Conservation (phyloP, 305 asterid species). For the Ilex paraguariensis region DNA sequence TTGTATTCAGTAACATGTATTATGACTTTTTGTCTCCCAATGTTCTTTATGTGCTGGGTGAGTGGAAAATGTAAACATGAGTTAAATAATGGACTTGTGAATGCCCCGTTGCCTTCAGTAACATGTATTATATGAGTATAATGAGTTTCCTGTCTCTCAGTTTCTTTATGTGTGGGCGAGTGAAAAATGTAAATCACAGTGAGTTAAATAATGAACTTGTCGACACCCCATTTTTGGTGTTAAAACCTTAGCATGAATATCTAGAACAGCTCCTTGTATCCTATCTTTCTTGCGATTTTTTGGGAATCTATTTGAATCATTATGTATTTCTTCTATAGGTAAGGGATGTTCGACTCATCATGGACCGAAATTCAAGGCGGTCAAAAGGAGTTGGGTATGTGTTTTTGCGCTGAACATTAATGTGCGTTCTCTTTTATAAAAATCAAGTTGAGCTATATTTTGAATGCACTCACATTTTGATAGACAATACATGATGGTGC, state of each 20-base stretch:
- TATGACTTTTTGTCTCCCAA: neutral
- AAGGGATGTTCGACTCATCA: slow-evolving; percentile 89
- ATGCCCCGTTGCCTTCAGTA: slow-evolving; percentile 1
- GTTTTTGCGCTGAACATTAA: slow-evolving; percentile 2
- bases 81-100: slow-evolving; percentile 12
- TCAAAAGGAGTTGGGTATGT: slow-evolving; percentile 99
- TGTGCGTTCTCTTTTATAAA: neutral
- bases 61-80: neutral
- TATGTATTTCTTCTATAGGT: slow-evolving; percentile 43
- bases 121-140: neutral
- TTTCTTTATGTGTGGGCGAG: neutral
- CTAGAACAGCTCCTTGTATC: neutral
- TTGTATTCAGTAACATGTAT: slow-evolving; percentile 3
- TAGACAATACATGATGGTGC: neutral
- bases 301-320: slow-evolving; percentile 2
- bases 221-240: slow-evolving; percentile 16
- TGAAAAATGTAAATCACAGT: neutral
- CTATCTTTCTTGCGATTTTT: neutral
- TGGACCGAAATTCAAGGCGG: slow-evolving; percentile 96
- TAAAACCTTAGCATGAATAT: slow-evolving; percentile 15
- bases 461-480: neutral
- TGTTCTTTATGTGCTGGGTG: neutral
- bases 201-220: slow-evolving; percentile 16
- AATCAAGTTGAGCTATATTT: neutral
- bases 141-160: neutral